These are phyloP conservation scores for Anisodus tanguticus DNA, from an alignment of 257 asterid genomes.

Conservation along the genomic window DNA sequence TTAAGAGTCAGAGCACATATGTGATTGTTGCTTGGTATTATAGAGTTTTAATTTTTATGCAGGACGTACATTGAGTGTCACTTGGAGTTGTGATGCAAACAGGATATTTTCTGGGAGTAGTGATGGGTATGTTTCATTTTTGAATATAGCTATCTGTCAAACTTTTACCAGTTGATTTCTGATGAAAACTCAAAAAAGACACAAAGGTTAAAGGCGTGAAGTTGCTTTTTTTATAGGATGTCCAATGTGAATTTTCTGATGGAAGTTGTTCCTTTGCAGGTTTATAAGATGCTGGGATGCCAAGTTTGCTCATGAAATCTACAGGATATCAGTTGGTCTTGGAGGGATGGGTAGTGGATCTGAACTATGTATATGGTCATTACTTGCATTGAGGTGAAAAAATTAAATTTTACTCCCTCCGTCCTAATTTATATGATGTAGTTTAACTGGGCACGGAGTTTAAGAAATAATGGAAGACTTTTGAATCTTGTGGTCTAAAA, in stretches of 20 bases:
- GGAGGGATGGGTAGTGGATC: slow-evolving; percentile 71
- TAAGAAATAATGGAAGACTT: too few species aligned
- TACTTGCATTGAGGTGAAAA: slow-evolving; percentile 74
- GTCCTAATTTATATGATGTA: too few species aligned
- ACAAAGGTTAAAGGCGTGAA: slow-evolving; percentile 3
- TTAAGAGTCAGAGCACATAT: neutral
- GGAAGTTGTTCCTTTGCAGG: slow-evolving; percentile 44
- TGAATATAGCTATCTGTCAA: neutral
- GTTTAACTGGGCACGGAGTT: too few species aligned
- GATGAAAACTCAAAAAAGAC: neutral
- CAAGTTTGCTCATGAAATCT: slow-evolving; percentile 61
- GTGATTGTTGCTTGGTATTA: slow-evolving; percentile 3
- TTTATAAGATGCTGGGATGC: slow-evolving; percentile 93
- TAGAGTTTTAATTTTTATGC: slow-evolving; percentile 34
- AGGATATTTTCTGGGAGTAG: slow-evolving; percentile 90
- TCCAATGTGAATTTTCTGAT: slow-evolving; percentile 25
- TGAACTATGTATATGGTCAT: slow-evolving; percentile 87
- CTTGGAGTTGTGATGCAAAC: slow-evolving; percentile 82
- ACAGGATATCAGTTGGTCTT: slow-evolving; percentile 80
- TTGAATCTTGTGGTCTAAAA: too few species aligned
- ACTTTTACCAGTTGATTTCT: slow-evolving; percentile 20
- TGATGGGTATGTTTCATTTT: slow-evolving; percentile 68
- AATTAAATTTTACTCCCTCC: neutral
- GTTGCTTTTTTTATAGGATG: neutral
- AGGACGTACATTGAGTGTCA: slow-evolving; percentile 81